A percentile compares a stretch with the other conserved stretches of the same genome.
Conservation (phyloP, 164 flowering plant genomes). For the Piper longum region DNA sequence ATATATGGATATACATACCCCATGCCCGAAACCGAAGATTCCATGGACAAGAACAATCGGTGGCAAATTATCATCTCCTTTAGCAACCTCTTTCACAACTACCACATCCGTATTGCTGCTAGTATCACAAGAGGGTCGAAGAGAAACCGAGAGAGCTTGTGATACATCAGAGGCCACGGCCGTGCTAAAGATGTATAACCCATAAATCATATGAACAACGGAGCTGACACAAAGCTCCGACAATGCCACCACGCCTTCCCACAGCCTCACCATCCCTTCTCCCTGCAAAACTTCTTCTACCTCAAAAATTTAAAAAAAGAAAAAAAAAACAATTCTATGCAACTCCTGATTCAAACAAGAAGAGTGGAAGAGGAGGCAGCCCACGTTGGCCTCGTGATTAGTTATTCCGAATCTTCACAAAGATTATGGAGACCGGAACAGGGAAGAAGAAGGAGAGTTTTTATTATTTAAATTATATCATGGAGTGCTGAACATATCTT, state of each 20-base stretch:
- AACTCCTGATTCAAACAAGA: too few relatives aligned
- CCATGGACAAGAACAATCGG: conserved; percentile 96
- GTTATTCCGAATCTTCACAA: too few relatives aligned
- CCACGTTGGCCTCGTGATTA: too few relatives aligned
- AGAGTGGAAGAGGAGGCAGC: too few relatives aligned
- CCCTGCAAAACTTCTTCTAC: too few relatives aligned
- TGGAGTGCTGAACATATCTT: too few relatives aligned
- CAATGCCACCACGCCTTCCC: conserved; percentile 37
- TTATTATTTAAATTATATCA: too few relatives aligned
- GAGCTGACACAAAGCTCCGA: conserved; percentile 69
- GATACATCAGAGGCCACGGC: conserved; percentile 85
- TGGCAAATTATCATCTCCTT: conserved; percentile 28
- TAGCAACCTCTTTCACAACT: conserved; percentile 8
- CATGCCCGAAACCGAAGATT: conserved; percentile 98
- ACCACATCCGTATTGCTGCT: conserved; percentile 5
- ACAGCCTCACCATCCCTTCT: conserved; percentile 14
- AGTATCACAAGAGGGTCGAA: conserved; percentile 17
- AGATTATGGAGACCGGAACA: too few relatives aligned
- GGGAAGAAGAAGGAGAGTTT: too few relatives aligned
- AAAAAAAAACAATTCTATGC: too few relatives aligned
- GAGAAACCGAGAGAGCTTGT: conserved; percentile 35
- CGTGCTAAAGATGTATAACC: conserved; percentile 79
- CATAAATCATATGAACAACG: conserved; percentile 68
- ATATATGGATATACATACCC: conserved; percentile 31
- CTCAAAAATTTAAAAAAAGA: too few relatives aligned